phyloP scores from a whole-genome alignment of 768 basidiomycete species.

The Cystobasidiopsis lactophilus region DNA sequence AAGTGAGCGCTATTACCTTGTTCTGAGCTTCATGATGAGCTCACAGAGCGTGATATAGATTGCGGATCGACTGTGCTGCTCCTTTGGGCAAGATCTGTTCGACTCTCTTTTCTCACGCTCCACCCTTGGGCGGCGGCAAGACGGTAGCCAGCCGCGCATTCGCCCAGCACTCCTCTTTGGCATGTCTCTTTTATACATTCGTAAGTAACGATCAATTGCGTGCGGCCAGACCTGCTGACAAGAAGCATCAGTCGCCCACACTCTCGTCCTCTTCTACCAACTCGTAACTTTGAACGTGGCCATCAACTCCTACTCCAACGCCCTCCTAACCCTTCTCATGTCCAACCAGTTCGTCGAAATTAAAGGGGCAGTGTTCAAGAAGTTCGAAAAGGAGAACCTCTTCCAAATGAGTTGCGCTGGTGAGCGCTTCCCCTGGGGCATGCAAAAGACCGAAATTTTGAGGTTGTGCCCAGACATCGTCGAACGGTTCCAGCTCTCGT shows the following conservation, averaged over 20 bases:
- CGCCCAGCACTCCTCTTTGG: constrained; percentile 65
- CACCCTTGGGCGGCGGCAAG: constrained; percentile 41
- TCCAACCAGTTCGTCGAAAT: constrained; percentile 99
- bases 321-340: constrained; percentile 73
- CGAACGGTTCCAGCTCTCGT: constrained; percentile 71
- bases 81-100: constrained; percentile 90
- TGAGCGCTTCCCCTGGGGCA: constrained; percentile 22
- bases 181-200: constrained; percentile 58
- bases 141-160: constrained; percentile 36
- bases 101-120: constrained; percentile 90
- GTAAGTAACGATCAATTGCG: constrained; percentile 29
- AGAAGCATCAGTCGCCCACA: constrained; percentile 48
- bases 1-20: constrained; percentile 37
- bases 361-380: constrained; percentile 98
- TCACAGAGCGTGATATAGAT: constrained; percentile 38
- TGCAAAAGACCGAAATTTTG: neutral
- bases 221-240: neutral
- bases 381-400: constrained; percentile 93
- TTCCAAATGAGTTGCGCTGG: constrained; percentile 98
- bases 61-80: constrained; percentile 76
- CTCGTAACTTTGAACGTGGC: constrained; percentile 87
- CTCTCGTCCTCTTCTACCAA: constrained; percentile 89
- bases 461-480: constrained; percentile 51
- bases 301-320: constrained; percentile 92
- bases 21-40: neutral